Evolutionary conservation across 2,329 filamentous ascomycete species (phyloP).

Genomic region (Fusarium pilosicola): DNA sequence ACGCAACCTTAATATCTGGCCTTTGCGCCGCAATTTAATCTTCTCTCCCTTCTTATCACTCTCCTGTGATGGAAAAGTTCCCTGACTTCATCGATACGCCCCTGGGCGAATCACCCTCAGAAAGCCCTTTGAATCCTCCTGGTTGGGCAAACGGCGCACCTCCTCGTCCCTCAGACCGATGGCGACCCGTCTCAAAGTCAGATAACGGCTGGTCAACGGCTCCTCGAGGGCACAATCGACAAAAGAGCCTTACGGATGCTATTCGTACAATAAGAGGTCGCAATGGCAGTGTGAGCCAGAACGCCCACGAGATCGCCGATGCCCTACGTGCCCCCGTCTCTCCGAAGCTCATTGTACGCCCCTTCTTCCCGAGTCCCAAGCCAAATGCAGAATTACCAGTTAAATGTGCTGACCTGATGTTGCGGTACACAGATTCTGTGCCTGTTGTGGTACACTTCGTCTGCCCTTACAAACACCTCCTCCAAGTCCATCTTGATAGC

Average conservation of each 20-base stretch:
- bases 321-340: conserved; percentile 91
- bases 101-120: conserved; percentile 43
- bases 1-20: conserved; percentile 1
- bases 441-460: conserved; percentile 92
- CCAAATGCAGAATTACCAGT: conserved; percentile 10
- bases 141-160: conserved; percentile 45
- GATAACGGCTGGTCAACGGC: conserved; percentile 43
- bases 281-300: conserved; percentile 88
- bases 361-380: conserved; percentile 12
- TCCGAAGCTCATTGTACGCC: conserved; percentile 81
- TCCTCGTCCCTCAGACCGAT: conserved; percentile 44
- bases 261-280: conserved; percentile 82
- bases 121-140: conserved; percentile 43
- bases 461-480: conserved; percentile 95
- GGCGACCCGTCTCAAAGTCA: conserved; percentile 42
- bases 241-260: conserved; percentile 92
- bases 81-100: conserved; percentile 62
- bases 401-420: conserved; percentile 37
- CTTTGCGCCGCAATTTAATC: conserved; percentile 7
- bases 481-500: conserved; percentile 96
- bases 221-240: conserved; percentile 69
- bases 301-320: conserved; percentile 92
- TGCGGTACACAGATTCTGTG: conserved; percentile 75
- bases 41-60: conserved; percentile 2
- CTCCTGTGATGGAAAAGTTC: conserved; percentile 63